Percentiles rank a stretch among this genome's conserved stretches.
phyloP scores from a whole-genome alignment of 495 filamentous ascomycete genomes.

The Platismatia glauca region DNA sequence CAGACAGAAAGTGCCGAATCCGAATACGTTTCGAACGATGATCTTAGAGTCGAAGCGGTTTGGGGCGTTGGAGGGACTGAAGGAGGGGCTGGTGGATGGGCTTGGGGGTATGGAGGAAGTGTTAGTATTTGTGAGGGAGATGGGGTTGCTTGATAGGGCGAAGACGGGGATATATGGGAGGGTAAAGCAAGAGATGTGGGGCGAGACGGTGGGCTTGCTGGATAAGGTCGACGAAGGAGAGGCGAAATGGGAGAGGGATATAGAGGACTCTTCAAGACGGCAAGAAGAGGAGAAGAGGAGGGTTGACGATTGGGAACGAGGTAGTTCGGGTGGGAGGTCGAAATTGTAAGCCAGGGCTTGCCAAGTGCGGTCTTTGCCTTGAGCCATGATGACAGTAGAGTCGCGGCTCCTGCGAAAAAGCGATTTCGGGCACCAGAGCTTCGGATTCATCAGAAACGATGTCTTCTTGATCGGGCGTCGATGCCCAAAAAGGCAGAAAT shows the following conservation, averaged over 20 bases:
- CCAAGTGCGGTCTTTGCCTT: neutral
- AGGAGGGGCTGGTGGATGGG: conserved; percentile 58
- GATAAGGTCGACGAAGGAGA: conserved; percentile 39
- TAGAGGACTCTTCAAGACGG: conserved; percentile 27
- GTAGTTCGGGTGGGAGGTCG: conserved; percentile 27
- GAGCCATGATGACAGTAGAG: neutral
- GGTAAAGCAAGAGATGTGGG: conserved; percentile 66
- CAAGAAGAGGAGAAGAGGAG: conserved; percentile 28
- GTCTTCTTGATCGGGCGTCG: too few relatives aligned
- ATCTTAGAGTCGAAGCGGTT: conserved; percentile 64
- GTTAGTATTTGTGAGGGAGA: conserved; percentile 45
- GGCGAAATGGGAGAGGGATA: conserved; percentile 34
- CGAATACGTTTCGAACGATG: conserved; percentile 48
- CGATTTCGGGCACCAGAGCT: neutral
- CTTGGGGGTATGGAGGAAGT: conserved; percentile 55
- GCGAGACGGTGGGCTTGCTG: conserved; percentile 47
- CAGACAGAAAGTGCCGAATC: conserved; percentile 50
- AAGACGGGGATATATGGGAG: conserved; percentile 54
- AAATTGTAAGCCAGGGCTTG: conserved; percentile 36
- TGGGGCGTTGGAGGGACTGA: conserved; percentile 47
- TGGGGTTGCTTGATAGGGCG: conserved; percentile 49
- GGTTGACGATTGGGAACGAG: conserved; percentile 37
- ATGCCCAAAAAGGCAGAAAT: too few relatives aligned
- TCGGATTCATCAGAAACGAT: neutral
- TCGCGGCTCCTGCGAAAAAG: neutral